Conservation (phyloP, 331 rosid genomes). For the Quercus lobata region DNA sequence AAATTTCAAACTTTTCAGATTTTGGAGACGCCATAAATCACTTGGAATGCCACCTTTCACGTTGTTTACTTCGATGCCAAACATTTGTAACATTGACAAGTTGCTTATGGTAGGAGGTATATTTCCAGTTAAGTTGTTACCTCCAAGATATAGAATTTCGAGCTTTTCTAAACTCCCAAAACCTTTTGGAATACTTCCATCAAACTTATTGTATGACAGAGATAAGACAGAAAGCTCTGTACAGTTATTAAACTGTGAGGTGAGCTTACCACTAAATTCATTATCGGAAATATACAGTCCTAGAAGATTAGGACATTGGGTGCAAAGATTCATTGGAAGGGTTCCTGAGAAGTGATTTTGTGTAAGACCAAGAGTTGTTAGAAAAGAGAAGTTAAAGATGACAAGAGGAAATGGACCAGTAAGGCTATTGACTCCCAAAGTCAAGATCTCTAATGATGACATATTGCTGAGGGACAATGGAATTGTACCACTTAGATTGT, state of each 20-base stretch:
- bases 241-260: not conserved
- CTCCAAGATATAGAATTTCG: not conserved
- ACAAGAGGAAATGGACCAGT: not conserved
- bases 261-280: no score
- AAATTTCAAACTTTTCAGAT: rapidly evolving
- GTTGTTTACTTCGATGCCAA: rapidly evolving
- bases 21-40: not conserved
- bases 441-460: not conserved
- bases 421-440: rapidly evolving
- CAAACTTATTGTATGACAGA: not conserved
- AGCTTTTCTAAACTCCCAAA: no score
- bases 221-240: rapidly evolving
- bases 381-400: no score
- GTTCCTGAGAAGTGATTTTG: no score
- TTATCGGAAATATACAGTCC: rapidly evolving
- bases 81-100: not conserved
- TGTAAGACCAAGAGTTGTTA: rapidly evolving
- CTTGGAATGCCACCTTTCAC: not conserved
- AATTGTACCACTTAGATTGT: not conserved
- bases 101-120: not conserved
- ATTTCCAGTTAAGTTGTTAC: not conserved
- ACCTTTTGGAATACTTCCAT: not conserved
- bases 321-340: no score
- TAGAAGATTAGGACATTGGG: no score
- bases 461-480: not conserved